Conservation (phyloP, 257 asterid species). For the Fraxinus quadrangulata region DNA sequence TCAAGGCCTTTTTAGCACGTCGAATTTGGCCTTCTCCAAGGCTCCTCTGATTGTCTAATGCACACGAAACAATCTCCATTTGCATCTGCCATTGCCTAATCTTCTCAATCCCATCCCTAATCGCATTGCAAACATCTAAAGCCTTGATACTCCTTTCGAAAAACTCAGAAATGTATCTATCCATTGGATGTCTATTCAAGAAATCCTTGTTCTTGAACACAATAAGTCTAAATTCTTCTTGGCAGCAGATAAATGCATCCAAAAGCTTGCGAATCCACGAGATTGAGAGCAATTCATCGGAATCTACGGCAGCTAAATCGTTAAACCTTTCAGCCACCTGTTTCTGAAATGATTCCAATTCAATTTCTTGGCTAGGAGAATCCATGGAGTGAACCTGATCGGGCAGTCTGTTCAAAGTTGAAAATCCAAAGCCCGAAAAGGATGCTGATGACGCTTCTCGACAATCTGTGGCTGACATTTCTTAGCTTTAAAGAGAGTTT, state of each 20-base stretch:
- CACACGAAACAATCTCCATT: constrained; percentile 73
- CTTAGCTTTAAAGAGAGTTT: constrained; percentile 20
- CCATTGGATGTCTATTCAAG: constrained; percentile 66
- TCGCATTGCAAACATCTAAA: constrained; percentile 86
- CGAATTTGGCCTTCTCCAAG: constrained; percentile 91
- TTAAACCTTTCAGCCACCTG: constrained; percentile 61
- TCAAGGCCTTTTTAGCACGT: constrained; percentile 76
- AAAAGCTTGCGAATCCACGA: constrained; percentile 76
- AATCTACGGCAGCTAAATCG: constrained; percentile 38
- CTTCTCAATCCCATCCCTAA: constrained; percentile 91
- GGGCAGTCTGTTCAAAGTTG: constrained; percentile 63
- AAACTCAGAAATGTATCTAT: constrained; percentile 54
- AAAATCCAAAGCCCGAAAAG: constrained; percentile 56
- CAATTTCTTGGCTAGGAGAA: constrained; percentile 47
- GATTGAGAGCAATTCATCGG: constrained; percentile 62
- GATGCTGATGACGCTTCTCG: constrained; percentile 64
- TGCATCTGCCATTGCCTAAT: constrained; percentile 88
- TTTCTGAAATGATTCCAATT: constrained; percentile 67
- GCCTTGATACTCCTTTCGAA: constrained; percentile 88
- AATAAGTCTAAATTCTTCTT: constrained; percentile 73
- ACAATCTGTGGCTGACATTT: constrained; percentile 79
- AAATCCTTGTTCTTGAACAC: constrained; percentile 42
- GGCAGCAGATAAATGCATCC: constrained; percentile 69
- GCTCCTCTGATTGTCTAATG: constrained; percentile 66
- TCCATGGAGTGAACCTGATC: constrained; percentile 88